Evolutionary conservation across 2,329 filamentous ascomycete genomes (phyloP).

Genomic region (Fusarium domesticum): DNA sequence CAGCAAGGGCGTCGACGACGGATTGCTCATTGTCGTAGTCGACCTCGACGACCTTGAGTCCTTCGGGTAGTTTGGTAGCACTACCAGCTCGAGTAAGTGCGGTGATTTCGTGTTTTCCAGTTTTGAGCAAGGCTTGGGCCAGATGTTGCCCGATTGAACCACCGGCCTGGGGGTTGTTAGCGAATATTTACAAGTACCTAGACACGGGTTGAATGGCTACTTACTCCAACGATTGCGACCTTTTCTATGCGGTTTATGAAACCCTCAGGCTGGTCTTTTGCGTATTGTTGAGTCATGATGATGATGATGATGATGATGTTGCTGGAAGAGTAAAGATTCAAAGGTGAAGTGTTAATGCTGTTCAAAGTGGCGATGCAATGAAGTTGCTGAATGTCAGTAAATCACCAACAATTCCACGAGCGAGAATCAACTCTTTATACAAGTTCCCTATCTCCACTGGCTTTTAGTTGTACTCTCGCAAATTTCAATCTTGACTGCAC

Average conservation of each 20-base stretch:
- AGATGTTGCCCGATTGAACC: constrained; percentile 42
- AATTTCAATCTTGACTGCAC: too few relatives aligned
- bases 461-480: too few relatives aligned
- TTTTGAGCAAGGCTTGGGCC: constrained; percentile 40
- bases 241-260: constrained; percentile 43
- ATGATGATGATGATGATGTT: too few relatives aligned
- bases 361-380: too few relatives aligned
- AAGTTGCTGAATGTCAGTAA: too few relatives aligned
- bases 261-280: constrained; percentile 36
- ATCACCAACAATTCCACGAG: too few relatives aligned
- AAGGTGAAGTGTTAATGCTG: too few relatives aligned
- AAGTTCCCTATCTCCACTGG: too few relatives aligned
- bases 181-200: not conserved
- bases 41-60: constrained; percentile 41
- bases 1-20: constrained; percentile 48
- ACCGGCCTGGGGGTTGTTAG: constrained; percentile 35
- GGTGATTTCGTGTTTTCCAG: constrained; percentile 50
- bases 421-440: too few relatives aligned
- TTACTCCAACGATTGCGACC: constrained; percentile 48
- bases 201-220: constrained; percentile 16
- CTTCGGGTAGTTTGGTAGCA: constrained; percentile 40
- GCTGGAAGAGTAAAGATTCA: too few relatives aligned
- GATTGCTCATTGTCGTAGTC: constrained; percentile 44
- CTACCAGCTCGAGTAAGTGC: constrained; percentile 48
- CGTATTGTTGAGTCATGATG: constrained; percentile 29